Evolutionary conservation across 352 stramenopile genomes (phyloP).

Genomic region (Globisporangium ultimum): DNA sequence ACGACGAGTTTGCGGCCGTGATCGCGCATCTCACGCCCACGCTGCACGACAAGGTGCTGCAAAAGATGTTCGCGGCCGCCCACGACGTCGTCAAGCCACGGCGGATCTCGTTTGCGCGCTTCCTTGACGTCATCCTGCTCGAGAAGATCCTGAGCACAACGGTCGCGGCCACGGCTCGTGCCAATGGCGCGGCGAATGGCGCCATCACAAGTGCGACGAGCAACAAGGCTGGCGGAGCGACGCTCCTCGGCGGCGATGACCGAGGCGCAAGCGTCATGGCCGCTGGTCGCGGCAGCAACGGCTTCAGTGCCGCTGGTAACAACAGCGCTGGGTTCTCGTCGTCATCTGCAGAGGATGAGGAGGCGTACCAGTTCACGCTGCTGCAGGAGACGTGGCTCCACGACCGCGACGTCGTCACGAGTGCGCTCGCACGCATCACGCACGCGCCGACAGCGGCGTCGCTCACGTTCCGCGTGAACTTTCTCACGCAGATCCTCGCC

Average conservation of each 20-base stretch:
- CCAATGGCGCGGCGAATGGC: neutral
- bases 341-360: slow-evolving; percentile 46
- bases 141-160: slow-evolving; percentile 44
- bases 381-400: slow-evolving; percentile 66
- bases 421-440: slow-evolving; percentile 49
- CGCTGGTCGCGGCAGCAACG: slow-evolving; percentile 2
- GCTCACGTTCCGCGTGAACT: slow-evolving; percentile 59
- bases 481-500: slow-evolving; percentile 59
- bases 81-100: slow-evolving; percentile 58
- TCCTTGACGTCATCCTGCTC: slow-evolving; percentile 56
- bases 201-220: neutral
- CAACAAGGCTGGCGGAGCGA: slow-evolving; percentile 9
- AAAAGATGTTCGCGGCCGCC: slow-evolving; percentile 52
- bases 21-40: slow-evolving; percentile 50
- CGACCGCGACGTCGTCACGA: slow-evolving; percentile 46
- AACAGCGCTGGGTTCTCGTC: neutral
- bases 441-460: slow-evolving; percentile 53
- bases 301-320: too few species aligned
- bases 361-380: slow-evolving; percentile 69
- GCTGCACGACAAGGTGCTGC: slow-evolving; percentile 51
- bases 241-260: slow-evolving; percentile 13
- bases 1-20: slow-evolving; percentile 70
- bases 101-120: slow-evolving; percentile 58
- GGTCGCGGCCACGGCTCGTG: neutral
- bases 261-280: too few species aligned